Conservation (phyloP, 1,284 basidiomycete species). For the Abortiporus biennis region DNA sequence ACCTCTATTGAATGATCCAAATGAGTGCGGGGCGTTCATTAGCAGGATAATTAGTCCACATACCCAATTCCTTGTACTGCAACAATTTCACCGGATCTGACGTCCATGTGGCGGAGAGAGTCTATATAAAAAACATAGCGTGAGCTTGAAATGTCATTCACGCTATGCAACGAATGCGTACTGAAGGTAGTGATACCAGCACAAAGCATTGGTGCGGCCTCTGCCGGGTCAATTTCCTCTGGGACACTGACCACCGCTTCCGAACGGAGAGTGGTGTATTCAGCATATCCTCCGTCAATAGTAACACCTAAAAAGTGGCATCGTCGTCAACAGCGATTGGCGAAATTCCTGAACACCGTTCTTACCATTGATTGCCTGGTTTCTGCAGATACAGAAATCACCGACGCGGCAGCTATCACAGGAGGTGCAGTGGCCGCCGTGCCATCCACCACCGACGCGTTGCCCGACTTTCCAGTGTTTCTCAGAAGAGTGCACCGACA, state of each 20-base stretch:
- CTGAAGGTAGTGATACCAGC: slow-evolving; percentile 27
- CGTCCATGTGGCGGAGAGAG: slow-evolving; percentile 27
- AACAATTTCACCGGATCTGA: slow-evolving; percentile 25
- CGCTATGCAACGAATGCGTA: slow-evolving; percentile 2
- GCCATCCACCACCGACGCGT: slow-evolving; percentile 23
- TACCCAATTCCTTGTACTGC: slow-evolving; percentile 33
- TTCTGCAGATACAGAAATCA: slow-evolving; percentile 13
- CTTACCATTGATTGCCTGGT: slow-evolving; percentile 10
- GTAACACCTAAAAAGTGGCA: slow-evolving; percentile 20
- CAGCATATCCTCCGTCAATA: slow-evolving; percentile 27
- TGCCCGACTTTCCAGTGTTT: slow-evolving; percentile 19
- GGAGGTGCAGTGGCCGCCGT: slow-evolving; percentile 20
- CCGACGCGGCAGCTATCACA: slow-evolving; percentile 18
- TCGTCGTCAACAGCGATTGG: no score
- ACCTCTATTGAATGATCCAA: no score
- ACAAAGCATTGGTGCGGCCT: slow-evolving; percentile 34
- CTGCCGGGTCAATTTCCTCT: slow-evolving; percentile 27
- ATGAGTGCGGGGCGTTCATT: no score
- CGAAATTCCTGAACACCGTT: not conserved
- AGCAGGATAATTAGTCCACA: no score
- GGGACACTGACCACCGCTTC: slow-evolving; percentile 28
- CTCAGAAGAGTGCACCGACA: slow-evolving; percentile 13
- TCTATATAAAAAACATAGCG: slow-evolving; percentile 12
- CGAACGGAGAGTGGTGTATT: slow-evolving; percentile 27
- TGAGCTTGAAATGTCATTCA: no score